Evolutionary conservation across 2,329 filamentous ascomycete species (phyloP).

Genomic region (Epichloe brachyelytri): DNA sequence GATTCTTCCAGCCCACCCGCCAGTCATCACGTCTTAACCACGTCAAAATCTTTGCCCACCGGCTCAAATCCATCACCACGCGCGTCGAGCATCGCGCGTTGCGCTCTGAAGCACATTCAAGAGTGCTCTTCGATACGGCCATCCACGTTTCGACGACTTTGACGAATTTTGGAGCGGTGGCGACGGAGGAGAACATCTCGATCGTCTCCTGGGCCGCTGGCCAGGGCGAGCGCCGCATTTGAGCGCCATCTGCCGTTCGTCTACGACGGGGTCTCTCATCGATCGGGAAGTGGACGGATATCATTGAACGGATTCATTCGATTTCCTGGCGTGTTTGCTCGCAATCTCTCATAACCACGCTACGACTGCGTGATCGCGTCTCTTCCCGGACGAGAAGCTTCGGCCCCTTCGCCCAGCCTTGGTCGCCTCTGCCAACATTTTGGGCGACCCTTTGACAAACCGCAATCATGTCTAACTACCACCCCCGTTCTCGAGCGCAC

Average conservation of each 20-base stretch:
- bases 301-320: slow-evolving; percentile 10
- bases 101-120: slow-evolving; percentile 15
- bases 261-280: slow-evolving; percentile 21
- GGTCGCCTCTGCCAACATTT: slow-evolving; percentile 1
- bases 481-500: slow-evolving; percentile 83
- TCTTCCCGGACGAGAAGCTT: slow-evolving; percentile 2
- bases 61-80: slow-evolving; percentile 31
- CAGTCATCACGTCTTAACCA: slow-evolving; percentile 27
- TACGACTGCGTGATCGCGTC: slow-evolving; percentile 8
- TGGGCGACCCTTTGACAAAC: slow-evolving; percentile 4
- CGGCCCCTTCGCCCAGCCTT: slow-evolving; percentile 7
- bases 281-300: slow-evolving; percentile 14
- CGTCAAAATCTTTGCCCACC: slow-evolving; percentile 29
- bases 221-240: slow-evolving; percentile 30
- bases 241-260: slow-evolving; percentile 28
- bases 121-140: slow-evolving; percentile 19
- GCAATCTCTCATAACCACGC: neutral
- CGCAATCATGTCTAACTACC: slow-evolving; percentile 76
- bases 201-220: slow-evolving; percentile 34
- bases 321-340: slow-evolving; percentile 11
- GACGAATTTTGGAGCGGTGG: slow-evolving; percentile 28
- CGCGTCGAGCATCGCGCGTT: slow-evolving; percentile 39
- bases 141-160: slow-evolving; percentile 23
- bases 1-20: slow-evolving; percentile 29
- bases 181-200: slow-evolving; percentile 32